A percentile compares a stretch with the other conserved stretches of the same genome.
Conservation (phyloP, 139 green algal species). For the Pleodorina starrii region DNA sequence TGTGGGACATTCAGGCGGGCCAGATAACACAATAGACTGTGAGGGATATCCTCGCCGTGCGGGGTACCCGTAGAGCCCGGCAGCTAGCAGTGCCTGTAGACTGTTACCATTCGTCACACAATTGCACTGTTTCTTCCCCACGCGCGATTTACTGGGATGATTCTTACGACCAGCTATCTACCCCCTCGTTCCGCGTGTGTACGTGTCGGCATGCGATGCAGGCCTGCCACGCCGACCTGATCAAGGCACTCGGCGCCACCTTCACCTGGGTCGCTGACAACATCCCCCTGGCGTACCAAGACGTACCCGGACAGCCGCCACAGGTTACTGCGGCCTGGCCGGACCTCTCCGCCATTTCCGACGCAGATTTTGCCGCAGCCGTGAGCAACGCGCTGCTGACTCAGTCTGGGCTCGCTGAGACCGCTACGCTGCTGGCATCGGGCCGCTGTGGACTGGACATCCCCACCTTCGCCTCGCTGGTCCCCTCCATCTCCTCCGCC, state of each 20-base stretch:
- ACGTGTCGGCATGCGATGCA: too few relatives aligned
- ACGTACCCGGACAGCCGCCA: constrained; percentile 15
- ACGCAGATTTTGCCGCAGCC: background rate
- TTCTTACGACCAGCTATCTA: background rate
- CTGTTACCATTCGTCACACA: too few relatives aligned
- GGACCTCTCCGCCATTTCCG: background rate
- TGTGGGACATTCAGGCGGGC: too few relatives aligned
- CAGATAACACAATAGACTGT: too few relatives aligned
- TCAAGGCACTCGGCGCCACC: background rate
- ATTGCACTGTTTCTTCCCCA: too few relatives aligned
- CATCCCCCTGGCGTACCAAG: background rate
- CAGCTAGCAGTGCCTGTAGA: too few relatives aligned
- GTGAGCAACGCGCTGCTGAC: background rate
- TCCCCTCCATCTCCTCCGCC: background rate
- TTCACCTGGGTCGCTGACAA: constrained; percentile 20
- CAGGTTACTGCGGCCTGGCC: background rate
- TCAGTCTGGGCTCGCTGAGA: background rate
- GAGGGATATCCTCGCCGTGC: too few relatives aligned
- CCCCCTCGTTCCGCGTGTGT: too few relatives aligned
- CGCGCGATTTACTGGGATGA: too few relatives aligned
- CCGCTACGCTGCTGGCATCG: background rate
- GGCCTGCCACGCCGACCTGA: constrained; percentile 2
- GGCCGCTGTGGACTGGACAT: background rate
- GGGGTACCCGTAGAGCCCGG: too few relatives aligned
- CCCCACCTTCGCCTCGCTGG: background rate